Evolutionary conservation across 2,329 filamentous ascomycete genomes (phyloP).

Genomic region (Aspergillus fischeri): DNA sequence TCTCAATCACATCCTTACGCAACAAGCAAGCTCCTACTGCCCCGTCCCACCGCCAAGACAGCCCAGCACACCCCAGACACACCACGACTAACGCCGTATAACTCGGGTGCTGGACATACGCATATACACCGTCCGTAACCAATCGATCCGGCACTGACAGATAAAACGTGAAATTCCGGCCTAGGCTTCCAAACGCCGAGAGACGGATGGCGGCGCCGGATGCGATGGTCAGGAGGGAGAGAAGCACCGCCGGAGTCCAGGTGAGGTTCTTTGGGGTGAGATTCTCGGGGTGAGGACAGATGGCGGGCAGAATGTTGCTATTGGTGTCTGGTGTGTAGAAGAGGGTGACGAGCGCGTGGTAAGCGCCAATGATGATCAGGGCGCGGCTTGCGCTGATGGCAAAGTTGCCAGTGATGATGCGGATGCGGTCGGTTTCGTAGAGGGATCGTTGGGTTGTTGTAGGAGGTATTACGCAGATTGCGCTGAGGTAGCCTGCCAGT

Average conservation of each 20-base stretch:
- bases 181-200: constrained; percentile 44
- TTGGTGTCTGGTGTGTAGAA: constrained; percentile 4
- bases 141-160: constrained; percentile 46
- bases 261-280: constrained; percentile 18
- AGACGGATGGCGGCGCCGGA: constrained; percentile 28
- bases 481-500: constrained; percentile 13
- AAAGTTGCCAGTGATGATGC: constrained; percentile 10
- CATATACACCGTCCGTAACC: constrained; percentile 47
- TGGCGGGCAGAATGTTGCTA: not conserved
- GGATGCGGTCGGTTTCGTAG: constrained; percentile 15
- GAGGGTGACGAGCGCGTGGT: constrained; percentile 19
- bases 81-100: constrained; percentile 46
- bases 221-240: constrained; percentile 17
- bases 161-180: constrained; percentile 52
- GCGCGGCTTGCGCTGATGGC: constrained; percentile 8
- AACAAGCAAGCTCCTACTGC: constrained; percentile 36
- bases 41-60: constrained; percentile 41
- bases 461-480: constrained; percentile 15
- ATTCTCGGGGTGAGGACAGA: constrained; percentile 18
- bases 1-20: not conserved
- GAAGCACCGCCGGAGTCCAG: constrained; percentile 17
- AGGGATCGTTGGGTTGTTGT: constrained; percentile 3
- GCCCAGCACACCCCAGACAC: constrained; percentile 1
- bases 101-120: constrained; percentile 51
- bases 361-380: constrained; percentile 7